Evolutionary conservation across 2,329 filamentous ascomycete species (phyloP), one percentile per base, ranked within the genome.

Genomic region (Microcyclospora pomicola): DNA sequence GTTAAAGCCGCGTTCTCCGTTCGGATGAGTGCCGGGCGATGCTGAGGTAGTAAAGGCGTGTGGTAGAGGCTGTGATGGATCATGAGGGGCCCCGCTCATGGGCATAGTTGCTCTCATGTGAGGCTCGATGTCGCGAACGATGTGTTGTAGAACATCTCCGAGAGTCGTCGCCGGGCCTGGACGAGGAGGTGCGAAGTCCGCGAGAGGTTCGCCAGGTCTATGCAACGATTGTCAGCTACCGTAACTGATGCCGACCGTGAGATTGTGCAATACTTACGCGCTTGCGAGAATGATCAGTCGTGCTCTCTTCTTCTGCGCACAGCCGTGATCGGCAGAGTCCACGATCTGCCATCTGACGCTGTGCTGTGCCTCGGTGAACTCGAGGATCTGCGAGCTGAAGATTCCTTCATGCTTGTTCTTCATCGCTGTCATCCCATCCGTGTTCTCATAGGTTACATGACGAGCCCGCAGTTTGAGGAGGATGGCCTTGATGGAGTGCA

Each of bases 1-100:
- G 0, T 79, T 87, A 34, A 81, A 79, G 0, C 68, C 64, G 1
- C 84, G 61, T 1, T 49, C 58, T 0, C 82, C 83, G 15, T 61
- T 69, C 1, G 75, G 82, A 49, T 88, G 30, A 9, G 15, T 73
- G 53, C 0, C 64, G 59, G 31, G 74, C 55, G 54, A 71, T 75
- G 0, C 66, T 58, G 0, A n/a, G 44, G 24, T 5, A 31, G 14
- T 31, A 9, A 34, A 14, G 15, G 35, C 28, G 27, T 34, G 15
- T n/a, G 28, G 16, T 12, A 38, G 15, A 13, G 75, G 0, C 34
- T 5, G 19, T 7, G 7, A 24, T 24, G 19, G 19, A 7, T 24
- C 19, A 24, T 24, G 19, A 24, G 19, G 19, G 7, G 19, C 19
- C 7, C 19, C 19, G 19, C 19, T 24, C 19, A 24, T 24, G 5